phyloP scores from a whole-genome alignment of 805 yeast genomes.

The Pichia manshurica region DNA sequence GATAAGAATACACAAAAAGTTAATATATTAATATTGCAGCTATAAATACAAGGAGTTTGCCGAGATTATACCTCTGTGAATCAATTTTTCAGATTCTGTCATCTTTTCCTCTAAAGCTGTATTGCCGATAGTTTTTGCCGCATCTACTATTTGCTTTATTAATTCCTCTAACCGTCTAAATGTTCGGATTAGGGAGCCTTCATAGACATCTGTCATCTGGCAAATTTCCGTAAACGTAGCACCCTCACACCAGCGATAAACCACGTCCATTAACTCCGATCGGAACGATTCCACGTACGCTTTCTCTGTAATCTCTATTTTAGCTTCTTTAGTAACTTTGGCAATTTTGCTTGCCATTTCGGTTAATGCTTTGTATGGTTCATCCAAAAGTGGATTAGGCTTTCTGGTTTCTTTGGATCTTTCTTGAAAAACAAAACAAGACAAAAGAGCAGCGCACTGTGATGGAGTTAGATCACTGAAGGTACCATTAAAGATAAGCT shows the following conservation, averaged over 20 bases:
- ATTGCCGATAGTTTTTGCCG: constrained; percentile 94
- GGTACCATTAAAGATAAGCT: constrained; percentile 90
- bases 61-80: constrained; percentile 93
- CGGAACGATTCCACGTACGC: constrained; percentile 90
- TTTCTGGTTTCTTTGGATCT: constrained; percentile 84
- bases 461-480: constrained; percentile 84
- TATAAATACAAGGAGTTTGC: constrained; percentile 87
- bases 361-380: constrained; percentile 81
- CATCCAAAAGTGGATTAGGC: constrained; percentile 83
- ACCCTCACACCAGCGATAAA: constrained; percentile 93
- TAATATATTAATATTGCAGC: neutral
- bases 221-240: constrained; percentile 95
- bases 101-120: constrained; percentile 78
- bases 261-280: constrained; percentile 95
- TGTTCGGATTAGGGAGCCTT: constrained; percentile 92
- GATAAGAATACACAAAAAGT: too few species aligned
- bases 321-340: constrained; percentile 80
- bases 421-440: constrained; percentile 97
- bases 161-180: constrained; percentile 92
- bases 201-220: constrained; percentile 98
- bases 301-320: constrained; percentile 82
- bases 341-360: constrained; percentile 92
- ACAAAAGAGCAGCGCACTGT: constrained; percentile 85
- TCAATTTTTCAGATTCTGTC: constrained; percentile 77
- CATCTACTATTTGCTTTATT: constrained; percentile 81